A percentile compares a stretch with the other conserved stretches of the same genome.
Evolutionary conservation across 306 rosid species (phyloP).

Genomic region (Senna siamea): DNA sequence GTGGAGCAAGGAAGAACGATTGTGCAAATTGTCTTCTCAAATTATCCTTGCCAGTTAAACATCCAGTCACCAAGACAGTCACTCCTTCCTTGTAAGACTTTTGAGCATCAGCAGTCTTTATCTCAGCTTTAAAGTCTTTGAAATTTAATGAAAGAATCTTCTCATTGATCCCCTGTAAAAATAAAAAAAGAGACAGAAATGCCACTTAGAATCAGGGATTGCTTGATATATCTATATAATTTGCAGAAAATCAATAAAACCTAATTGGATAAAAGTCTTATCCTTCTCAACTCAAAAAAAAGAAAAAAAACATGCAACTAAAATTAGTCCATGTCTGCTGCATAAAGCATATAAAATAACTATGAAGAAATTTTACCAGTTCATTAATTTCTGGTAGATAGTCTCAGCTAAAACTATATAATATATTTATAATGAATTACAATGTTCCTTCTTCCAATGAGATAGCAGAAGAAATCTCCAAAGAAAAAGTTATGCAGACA

Average conservation of each 20-base stretch:
- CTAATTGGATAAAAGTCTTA: constrained; percentile 6
- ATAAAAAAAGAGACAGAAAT: constrained; percentile 14
- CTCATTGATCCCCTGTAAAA: constrained; percentile 68
- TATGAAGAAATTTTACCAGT: background rate
- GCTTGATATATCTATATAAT: background rate
- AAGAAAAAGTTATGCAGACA: background rate
- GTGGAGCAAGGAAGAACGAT: constrained; percentile 87
- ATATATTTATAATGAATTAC: constrained; percentile 12
- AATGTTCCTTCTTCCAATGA: constrained; percentile 16
- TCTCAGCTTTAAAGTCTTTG: constrained; percentile 67
- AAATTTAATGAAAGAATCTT: constrained; percentile 69
- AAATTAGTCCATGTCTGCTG: background rate
- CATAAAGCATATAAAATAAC: constrained; percentile 6
- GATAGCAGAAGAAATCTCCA: background rate
- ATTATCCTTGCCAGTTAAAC: constrained; percentile 73
- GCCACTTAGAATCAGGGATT: constrained; percentile 23
- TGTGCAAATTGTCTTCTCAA: constrained; percentile 70
- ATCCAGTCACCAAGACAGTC: constrained; percentile 80
- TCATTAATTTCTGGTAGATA: constrained; percentile 13
- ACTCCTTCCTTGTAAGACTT: constrained; percentile 66
- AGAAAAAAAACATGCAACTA: constrained; percentile 11
- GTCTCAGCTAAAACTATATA: background rate
- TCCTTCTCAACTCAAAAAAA: constrained; percentile 14
- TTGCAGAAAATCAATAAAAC: constrained; percentile 27
- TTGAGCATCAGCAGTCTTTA: constrained; percentile 82